Evolutionary conservation across 768 basidiomycete species (phyloP).

Genomic region (Asterophora parasitica): DNA sequence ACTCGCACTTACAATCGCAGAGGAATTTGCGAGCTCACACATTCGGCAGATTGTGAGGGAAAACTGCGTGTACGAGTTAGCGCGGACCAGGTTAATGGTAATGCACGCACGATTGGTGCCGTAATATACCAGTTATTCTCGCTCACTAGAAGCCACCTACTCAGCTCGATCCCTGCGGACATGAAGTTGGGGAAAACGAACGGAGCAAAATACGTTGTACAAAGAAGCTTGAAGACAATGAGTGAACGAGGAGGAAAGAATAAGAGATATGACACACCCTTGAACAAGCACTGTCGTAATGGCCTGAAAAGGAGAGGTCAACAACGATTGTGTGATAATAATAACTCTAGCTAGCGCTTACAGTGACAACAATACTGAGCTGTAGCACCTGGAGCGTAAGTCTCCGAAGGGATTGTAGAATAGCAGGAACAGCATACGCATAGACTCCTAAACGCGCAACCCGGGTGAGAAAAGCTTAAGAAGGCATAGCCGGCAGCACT

Average conservation of each 20-base stretch:
- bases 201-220: slow-evolving; percentile 22
- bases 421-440: slow-evolving; percentile 4
- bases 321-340: too few relatives aligned
- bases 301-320: slow-evolving; percentile 10
- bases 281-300: slow-evolving; percentile 18
- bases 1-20: not conserved
- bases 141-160: slow-evolving; percentile 19
- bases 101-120: slow-evolving; percentile 20
- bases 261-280: not conserved
- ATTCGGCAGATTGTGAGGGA: slow-evolving; percentile 21
- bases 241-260: not conserved
- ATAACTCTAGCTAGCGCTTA: not conserved
- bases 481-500: slow-evolving; percentile 1
- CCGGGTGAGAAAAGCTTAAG: not conserved
- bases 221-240: slow-evolving; percentile 17
- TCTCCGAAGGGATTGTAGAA: too few relatives aligned
- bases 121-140: slow-evolving; percentile 20
- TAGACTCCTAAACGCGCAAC: slow-evolving; percentile 3
- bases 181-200: slow-evolving; percentile 10
- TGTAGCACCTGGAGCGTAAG: not conserved
- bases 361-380: slow-evolving; percentile 20
- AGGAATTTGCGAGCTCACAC: slow-evolving; percentile 11
- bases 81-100: too few relatives aligned
- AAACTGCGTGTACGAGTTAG: slow-evolving; percentile 18
- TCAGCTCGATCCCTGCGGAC: not conserved